Percentiles rank a stretch among this genome's conserved stretches.
Evolutionary conservation across 345 rosid genomes (phyloP).

Genomic region (Excoecaria cochinchinensis): DNA sequence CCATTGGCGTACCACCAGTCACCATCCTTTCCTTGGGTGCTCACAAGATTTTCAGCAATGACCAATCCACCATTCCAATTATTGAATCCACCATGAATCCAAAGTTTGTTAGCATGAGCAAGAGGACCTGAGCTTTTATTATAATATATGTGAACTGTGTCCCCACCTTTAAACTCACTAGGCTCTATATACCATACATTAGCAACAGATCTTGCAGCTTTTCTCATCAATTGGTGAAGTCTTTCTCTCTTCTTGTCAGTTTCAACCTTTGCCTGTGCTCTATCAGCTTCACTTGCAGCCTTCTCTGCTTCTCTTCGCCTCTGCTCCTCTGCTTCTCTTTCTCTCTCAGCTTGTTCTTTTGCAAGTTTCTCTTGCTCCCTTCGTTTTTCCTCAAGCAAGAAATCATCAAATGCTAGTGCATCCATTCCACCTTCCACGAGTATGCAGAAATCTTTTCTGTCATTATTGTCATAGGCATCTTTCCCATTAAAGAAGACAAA

Average conservation of each 20-base stretch:
- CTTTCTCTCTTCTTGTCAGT: conserved; percentile 45
- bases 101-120: conserved; percentile 57
- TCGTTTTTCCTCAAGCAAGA: conserved; percentile 77
- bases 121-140: conserved; percentile 77
- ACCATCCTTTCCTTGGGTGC: conserved; percentile 43
- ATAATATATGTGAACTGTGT: conserved; percentile 58
- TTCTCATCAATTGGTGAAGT: conserved; percentile 45
- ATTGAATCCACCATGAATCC: conserved; percentile 91
- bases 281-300: conserved; percentile 78
- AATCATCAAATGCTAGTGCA: conserved; percentile 68
- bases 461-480: conserved; percentile 73
- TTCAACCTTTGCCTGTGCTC: conserved; percentile 67
- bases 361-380: conserved; percentile 76
- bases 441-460: conserved; percentile 60
- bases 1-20: conserved; percentile 93
- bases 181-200: conserved; percentile 79
- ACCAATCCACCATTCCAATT: conserved; percentile 79
- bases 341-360: conserved; percentile 71
- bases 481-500: conserved; percentile 88
- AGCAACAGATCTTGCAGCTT: conserved; percentile 47
- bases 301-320: conserved; percentile 63
- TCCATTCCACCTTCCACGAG: conserved; percentile 76
- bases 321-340: conserved; percentile 71
- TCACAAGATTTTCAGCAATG: conserved; percentile 55
- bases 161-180: conserved; percentile 52